phyloP scores from a whole-genome alignment of 345 rosid genomes.

The Arabidopsis suecica region DNA sequence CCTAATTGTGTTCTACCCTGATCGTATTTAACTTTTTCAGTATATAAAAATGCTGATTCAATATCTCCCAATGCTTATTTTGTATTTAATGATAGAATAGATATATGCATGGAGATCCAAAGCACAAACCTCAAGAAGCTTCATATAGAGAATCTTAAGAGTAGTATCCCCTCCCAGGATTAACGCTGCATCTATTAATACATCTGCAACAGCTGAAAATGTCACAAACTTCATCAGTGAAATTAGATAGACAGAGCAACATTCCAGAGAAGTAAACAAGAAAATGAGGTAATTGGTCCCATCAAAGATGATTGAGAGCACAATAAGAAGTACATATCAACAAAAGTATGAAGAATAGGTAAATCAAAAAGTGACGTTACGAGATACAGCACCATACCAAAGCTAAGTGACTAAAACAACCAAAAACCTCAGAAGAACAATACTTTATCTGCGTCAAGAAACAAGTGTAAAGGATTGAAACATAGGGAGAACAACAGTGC shows the following conservation, averaged over 20 bases:
- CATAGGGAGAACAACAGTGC: conserved; percentile 2
- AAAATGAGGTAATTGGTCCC: conserved; percentile 18
- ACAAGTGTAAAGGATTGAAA: conserved; percentile 28
- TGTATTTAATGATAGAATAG: conserved; percentile 5
- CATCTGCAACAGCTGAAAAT: conserved; percentile 94
- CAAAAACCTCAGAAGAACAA: conserved; percentile 27
- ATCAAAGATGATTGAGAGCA: conserved; percentile 6
- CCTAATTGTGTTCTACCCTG: conserved; percentile 1
- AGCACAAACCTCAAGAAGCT: conserved; percentile 81
- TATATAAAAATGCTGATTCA: neutral
- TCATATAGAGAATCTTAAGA: conserved; percentile 79
- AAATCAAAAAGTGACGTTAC: conserved; percentile 14
- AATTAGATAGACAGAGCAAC: conserved; percentile 24
- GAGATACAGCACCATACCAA: conserved; percentile 20
- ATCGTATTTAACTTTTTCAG: conserved; percentile 10
- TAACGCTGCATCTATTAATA: conserved; percentile 86
- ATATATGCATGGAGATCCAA: conserved; percentile 9
- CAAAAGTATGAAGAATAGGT: neutral
- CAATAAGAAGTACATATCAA: conserved; percentile 8
- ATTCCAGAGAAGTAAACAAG: conserved; percentile 24
- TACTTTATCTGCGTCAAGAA: conserved; percentile 31
- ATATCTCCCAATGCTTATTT: conserved; percentile 9
- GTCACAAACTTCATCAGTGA: conserved; percentile 53
- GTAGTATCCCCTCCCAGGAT: conserved; percentile 92
- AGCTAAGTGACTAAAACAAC: conserved; percentile 30